A percentile compares a stretch with the other conserved stretches of the same genome.
These are phyloP conservation scores for Coemansia sp. DNA, from an alignment of 192 early-diverging fungal genomes.

Conservation along the genomic window DNA sequence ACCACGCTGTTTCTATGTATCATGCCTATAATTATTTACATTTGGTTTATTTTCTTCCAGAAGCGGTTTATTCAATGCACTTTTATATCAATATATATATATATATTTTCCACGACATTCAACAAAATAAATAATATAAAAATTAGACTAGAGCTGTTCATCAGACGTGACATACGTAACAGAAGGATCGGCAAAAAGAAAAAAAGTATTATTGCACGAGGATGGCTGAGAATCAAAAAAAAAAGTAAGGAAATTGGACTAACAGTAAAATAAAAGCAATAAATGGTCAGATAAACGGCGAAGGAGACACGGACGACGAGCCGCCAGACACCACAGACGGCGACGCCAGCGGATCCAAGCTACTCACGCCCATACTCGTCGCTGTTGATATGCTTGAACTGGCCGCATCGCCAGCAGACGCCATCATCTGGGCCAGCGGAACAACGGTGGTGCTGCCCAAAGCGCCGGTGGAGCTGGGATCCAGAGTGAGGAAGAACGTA, in stretches of 20 bases:
- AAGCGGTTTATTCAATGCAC: too few species aligned
- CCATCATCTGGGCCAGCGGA: slow-evolving; percentile 38
- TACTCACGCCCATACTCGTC: background rate
- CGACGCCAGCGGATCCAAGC: slow-evolving; percentile 1
- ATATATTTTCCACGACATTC: too few species aligned
- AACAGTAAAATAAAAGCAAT: background rate
- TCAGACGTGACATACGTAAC: too few species aligned
- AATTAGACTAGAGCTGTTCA: too few species aligned
- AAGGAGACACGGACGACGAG: background rate
- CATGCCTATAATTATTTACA: too few species aligned
- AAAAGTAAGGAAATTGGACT: background rate
- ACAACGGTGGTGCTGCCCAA: slow-evolving; percentile 32
- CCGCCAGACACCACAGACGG: background rate
- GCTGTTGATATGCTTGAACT: background rate
- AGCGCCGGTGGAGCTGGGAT: slow-evolving; percentile 13
- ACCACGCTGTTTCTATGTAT: too few species aligned
- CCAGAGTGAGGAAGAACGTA: slow-evolving; percentile 42
- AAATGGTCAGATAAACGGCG: background rate
- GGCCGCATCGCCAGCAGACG: slow-evolving; percentile 13
- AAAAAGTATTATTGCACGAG: background rate
- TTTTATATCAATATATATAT: too few species aligned
- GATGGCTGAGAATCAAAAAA: background rate
- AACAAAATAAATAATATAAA: too few species aligned
- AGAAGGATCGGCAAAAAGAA: too few species aligned
- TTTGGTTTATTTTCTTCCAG: too few species aligned